Conservation (phyloP, 306 rosid species). For the Rosa multiflora region DNA sequence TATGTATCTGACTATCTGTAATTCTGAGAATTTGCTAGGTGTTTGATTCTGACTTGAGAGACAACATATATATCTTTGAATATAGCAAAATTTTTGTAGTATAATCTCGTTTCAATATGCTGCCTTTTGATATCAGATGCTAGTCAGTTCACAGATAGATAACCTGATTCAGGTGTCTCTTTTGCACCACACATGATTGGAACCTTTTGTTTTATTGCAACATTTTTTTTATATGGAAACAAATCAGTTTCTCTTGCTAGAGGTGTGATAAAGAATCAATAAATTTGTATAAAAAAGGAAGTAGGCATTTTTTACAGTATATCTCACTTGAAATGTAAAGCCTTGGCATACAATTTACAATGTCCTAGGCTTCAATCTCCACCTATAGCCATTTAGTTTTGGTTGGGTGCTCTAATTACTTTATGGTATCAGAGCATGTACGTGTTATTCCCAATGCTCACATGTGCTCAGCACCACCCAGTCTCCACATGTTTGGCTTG, state of each 20-base stretch:
- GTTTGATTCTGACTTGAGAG: not conserved
- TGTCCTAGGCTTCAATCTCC: not conserved
- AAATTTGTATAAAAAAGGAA: not conserved
- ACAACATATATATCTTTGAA: not conserved
- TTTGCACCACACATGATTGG: not conserved
- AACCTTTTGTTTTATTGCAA: not conserved
- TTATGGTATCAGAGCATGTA: not conserved
- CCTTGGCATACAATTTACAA: not conserved
- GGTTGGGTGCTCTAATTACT: not conserved
- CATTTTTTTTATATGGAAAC: not conserved
- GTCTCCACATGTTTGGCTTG: not conserved
- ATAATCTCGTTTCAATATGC: not conserved
- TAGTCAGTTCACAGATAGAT: not conserved
- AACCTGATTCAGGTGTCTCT: not conserved
- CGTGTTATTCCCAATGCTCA: not conserved
- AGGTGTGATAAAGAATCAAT: not conserved
- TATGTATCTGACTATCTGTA: too few relatives aligned
- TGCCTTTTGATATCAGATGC: not conserved
- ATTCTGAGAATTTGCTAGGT: not conserved
- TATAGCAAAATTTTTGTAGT: not conserved
- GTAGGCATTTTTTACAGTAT: not conserved
- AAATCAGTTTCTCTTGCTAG: not conserved
- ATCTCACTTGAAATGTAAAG: not conserved
- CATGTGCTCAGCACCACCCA: not conserved
- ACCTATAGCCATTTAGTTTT: not conserved